Base-by-base conservation (phyloP, 2,329 filamentous ascomycete species). In the Xylaria sp. region DNA sequence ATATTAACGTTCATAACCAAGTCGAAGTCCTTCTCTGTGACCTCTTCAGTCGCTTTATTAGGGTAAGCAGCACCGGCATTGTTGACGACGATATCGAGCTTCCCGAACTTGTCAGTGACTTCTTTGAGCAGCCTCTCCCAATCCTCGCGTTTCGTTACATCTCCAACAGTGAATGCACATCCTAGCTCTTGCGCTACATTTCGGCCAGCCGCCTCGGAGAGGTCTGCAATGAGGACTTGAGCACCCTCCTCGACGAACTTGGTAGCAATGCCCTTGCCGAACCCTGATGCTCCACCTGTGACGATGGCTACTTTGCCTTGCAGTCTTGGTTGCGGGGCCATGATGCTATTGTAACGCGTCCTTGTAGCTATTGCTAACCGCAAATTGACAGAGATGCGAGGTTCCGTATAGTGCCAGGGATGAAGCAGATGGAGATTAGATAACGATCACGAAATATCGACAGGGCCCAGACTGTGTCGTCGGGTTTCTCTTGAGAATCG, bases 1-100 rank as follows among this genome's bases (percentile, higher is more conserved):
- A 92, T 89, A 72, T 93, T 92, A 69, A 92, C 89, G 63, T 86
- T 85, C 77, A 92, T 90, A 46, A 90, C 87, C 55, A 85, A 82
- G 73, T 92, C 89, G 69, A 90, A 92, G 57, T 92, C 90, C 4
- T 84, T 82, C 63, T 91, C 89, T 0, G 88, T 90, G 2, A 92
- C 90, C 0, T 89, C 84, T 34, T 85, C 79, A 0, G 90, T 91
- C 0, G 89, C 84, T 82, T 90, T 90, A 75, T 90, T 90, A 13
- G 76, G 72, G 76, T 91, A 90, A 1, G 85, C 84, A 1, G 83
- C 83, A 0, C 89, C 88, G 0, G 88, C 88, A 73, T 90, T 90
- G 78, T 90, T 90, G 63, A 91, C 81, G 15, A 90, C 82, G 20
- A 88, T 82, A 71, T 91, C 88, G 44, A 91, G 78, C 37, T 82